Base-by-base conservation (phyloP, 768 basidiomycete species). In the Rhodotorula taiwanensis region DNA sequence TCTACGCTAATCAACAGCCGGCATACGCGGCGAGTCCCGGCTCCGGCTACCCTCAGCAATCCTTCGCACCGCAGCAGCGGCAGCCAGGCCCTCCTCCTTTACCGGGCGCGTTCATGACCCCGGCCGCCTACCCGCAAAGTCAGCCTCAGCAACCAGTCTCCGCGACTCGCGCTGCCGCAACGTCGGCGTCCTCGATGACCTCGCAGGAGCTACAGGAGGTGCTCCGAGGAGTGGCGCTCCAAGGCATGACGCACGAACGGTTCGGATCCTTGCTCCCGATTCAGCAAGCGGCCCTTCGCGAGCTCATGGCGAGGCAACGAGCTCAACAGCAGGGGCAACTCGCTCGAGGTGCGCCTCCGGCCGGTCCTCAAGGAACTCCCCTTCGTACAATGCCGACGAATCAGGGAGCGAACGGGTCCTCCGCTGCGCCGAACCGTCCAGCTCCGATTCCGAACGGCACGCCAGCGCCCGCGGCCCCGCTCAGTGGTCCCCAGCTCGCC, bases 161-260 rank as follows among this genome's bases (percentile, higher is more conserved):
- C 36, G 27, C 30, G 9, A 10, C 20, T 27, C 13, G 7, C 50
- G 27, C 18, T 10, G 9, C 28, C n/a, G n/a, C n/a, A n/a, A n/a
- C n/a, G n/a, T 31, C 28, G 25, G 10, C 33, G 25, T 30, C 16
- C 28, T 50, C 49, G 18, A n/a, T 20, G 39, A 34, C 44, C 14
- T 50, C 28, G 25, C 52, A 64, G 25, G 50, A 62, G 18, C 27
- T 62, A 31, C 36, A 45, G 34, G n/a, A 36, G 14, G 5, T 31
- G 23, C 42, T 65, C 2, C 45, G 58, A 8, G 58, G 58, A 41
- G 54, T 65, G 28, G 28, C 33, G 15, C 21, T 63, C 8, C 11
- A 42, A 30, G 55, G 50, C 39, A 62, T 70, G 57, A 63, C 58
- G 23, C 33, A 52, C 30, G 60, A 70, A 33, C 48, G 55, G 27